Evolutionary conservation across 192 early-diverging fungal species (phyloP).

Genomic region (Coemansia sp.): DNA sequence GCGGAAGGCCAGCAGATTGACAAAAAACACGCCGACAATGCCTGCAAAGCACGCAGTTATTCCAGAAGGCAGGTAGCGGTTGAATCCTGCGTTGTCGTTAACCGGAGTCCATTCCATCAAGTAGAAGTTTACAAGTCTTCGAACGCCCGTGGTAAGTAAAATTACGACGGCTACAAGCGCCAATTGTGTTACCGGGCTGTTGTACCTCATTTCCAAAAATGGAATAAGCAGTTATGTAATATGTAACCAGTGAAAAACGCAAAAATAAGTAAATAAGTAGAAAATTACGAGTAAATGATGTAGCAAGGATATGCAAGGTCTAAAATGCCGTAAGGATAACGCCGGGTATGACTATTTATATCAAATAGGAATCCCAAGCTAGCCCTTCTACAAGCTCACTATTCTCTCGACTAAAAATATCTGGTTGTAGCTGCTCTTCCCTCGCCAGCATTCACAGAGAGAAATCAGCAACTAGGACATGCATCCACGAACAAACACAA

Average conservation of each 20-base stretch:
- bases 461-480: no score
- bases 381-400: no score
- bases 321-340: no score
- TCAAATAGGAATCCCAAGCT: no score
- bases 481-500: no score
- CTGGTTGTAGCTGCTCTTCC: no score
- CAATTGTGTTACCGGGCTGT: constrained; percentile 29
- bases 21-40: constrained; percentile 23
- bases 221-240: background rate
- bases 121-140: constrained; percentile 25
- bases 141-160: constrained; percentile 23
- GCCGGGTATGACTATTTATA: no score
- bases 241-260: background rate
- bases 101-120: constrained; percentile 17
- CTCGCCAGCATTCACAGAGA: no score
- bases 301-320: no score
- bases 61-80: constrained; percentile 29
- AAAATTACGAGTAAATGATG: background rate
- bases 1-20: constrained; percentile 29
- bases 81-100: constrained; percentile 29
- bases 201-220: constrained; percentile 17
- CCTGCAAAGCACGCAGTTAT: constrained; percentile 19
- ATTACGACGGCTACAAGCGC: constrained; percentile 17
- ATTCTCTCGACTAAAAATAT: no score
- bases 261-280: background rate